These are phyloP conservation scores for Yamadazyma membranifaciens DNA, from an alignment of 1,139 yeast genomes.

Conservation along the genomic window DNA sequence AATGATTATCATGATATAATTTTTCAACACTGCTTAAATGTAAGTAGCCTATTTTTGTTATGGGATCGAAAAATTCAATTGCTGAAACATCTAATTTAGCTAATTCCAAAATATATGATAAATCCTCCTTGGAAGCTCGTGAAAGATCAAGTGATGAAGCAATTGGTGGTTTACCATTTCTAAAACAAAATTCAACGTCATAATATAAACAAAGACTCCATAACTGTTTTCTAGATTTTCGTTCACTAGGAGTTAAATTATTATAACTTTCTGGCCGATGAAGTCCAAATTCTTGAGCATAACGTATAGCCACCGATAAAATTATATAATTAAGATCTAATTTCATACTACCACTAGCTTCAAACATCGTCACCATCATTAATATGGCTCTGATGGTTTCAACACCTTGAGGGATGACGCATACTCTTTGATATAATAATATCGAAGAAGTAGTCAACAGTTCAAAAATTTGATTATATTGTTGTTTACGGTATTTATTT, in stretches of 20 bases:
- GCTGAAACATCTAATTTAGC: conserved; percentile 2
- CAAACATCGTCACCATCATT: conserved; percentile 42
- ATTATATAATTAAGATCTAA: conserved; percentile 42
- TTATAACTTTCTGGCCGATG: conserved; percentile 54
- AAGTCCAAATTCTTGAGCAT: conserved; percentile 65
- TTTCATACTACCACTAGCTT: conserved; percentile 38
- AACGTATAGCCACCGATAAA: conserved; percentile 52
- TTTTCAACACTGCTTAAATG: conserved; percentile 10
- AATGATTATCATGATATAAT: conserved; percentile 4
- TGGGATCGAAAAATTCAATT: conserved; percentile 6
- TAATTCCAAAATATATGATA: conserved; percentile 6
- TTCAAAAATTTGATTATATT: conserved; percentile 19
- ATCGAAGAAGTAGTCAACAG: conserved; percentile 33
- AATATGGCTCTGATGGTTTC: conserved; percentile 50
- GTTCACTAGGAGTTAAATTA: conserved; percentile 36
- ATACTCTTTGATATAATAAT: conserved; percentile 46
- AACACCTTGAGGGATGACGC: conserved; percentile 50
- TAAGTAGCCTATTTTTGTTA: conserved; percentile 8
- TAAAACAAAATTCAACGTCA: conserved; percentile 56
- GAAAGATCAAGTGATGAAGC: conserved; percentile 46
- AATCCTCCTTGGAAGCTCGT: conserved; percentile 8
- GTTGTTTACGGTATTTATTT: conserved; percentile 8
- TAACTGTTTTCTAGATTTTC: conserved; percentile 33
- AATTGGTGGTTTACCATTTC: conserved; percentile 60
- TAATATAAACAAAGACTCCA: conserved; percentile 56